These are phyloP conservation scores for Berkeleyomyces rouxiae DNA, from an alignment of 2,329 filamentous ascomycete genomes.

Conservation along the genomic window DNA sequence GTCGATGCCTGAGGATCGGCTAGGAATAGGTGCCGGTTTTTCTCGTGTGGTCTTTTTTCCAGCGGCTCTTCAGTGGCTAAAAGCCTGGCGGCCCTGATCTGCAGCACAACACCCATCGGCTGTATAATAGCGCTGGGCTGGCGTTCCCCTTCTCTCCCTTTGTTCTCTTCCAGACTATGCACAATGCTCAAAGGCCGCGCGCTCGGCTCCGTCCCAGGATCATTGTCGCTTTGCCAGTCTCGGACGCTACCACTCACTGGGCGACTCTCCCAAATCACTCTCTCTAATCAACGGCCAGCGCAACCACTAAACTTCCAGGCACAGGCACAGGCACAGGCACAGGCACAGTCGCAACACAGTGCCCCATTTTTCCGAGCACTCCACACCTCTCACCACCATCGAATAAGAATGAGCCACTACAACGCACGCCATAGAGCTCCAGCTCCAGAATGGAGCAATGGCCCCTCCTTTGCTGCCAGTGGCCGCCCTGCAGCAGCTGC, in stretches of 20 bases:
- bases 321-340: too few relatives aligned
- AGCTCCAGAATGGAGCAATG: background rate
- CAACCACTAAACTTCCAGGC: too few relatives aligned
- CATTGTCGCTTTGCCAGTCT: background rate
- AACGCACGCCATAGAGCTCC: conserved; percentile 9
- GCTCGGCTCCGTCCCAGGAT: background rate
- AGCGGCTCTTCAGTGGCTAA: background rate
- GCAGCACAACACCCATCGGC: background rate
- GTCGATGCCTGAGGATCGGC: background rate
- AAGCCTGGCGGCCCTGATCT: background rate
- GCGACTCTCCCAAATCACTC: background rate
- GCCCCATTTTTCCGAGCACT: conserved; percentile 6
- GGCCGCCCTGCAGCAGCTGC: background rate
- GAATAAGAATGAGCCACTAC: conserved; percentile 2
- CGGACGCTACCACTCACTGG: background rate
- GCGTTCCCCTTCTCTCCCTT: background rate
- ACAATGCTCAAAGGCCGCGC: background rate
- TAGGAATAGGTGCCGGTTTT: background rate
- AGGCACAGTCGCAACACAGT: conserved; percentile 9
- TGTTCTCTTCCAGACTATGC: background rate
- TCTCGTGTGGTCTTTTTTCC: background rate
- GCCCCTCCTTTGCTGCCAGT: background rate
- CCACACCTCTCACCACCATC: conserved; percentile 2
- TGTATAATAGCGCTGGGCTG: background rate
- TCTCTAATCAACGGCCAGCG: background rate